A percentile compares a stretch with the other conserved stretches of the same genome.
Evolutionary conservation across 495 filamentous ascomycete genomes (phyloP).

Genomic region (Bombardia bombarda): DNA sequence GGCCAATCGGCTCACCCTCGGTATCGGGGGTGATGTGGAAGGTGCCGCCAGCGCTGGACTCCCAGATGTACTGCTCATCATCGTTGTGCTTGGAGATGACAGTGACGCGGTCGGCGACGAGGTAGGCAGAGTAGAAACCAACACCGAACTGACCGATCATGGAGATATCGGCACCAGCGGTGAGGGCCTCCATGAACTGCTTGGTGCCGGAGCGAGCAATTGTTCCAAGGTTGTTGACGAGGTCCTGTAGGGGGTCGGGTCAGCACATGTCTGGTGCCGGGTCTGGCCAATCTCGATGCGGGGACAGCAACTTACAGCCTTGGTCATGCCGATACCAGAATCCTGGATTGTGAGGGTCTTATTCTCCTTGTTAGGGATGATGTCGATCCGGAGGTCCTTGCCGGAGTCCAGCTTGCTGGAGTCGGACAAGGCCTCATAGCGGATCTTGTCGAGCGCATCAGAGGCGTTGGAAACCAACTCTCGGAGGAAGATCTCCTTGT

Average conservation of each 20-base stretch:
- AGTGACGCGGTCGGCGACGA: conserved; percentile 93
- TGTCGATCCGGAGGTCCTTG: conserved; percentile 97
- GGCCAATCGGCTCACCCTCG: conserved; percentile 81
- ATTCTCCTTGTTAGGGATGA: conserved; percentile 90
- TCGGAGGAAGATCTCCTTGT: conserved; percentile 99
- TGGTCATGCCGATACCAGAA: conserved; percentile 99
- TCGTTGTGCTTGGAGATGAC: conserved; percentile 98
- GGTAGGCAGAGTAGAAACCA: conserved; percentile 99
- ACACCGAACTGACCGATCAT: conserved; percentile 99
- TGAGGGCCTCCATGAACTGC: conserved; percentile 99
- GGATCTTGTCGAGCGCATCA: conserved; percentile 99
- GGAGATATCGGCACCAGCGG: conserved; percentile 97
- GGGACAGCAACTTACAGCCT: conserved; percentile 76
- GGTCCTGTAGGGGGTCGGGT: conserved; percentile 50
- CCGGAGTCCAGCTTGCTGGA: conserved; percentile 90
- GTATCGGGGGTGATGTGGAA: conserved; percentile 91
- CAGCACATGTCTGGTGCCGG: conserved; percentile 7
- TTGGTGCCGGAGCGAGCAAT: conserved; percentile 98
- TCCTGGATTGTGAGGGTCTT: conserved; percentile 97
- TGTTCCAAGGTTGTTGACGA: conserved; percentile 99
- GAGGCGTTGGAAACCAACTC: conserved; percentile 96
- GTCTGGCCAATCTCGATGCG: neutral
- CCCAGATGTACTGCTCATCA: conserved; percentile 99
- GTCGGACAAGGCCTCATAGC: conserved; percentile 95
- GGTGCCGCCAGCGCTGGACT: conserved; percentile 93